Conservation (phyloP, 139 green algal species). For the Haematococcus sp. region DNA sequence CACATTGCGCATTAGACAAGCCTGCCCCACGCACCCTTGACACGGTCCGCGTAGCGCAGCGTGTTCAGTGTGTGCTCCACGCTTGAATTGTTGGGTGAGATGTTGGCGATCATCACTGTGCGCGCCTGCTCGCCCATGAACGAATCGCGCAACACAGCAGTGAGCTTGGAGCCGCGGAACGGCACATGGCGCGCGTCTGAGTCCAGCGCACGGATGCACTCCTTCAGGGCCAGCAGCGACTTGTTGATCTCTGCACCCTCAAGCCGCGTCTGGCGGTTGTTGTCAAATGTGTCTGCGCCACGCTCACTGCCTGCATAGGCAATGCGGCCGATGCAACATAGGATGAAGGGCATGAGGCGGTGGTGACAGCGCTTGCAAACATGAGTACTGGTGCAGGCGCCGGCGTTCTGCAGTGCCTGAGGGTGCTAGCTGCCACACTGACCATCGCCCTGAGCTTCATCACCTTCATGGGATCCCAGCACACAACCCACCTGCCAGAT, state of each 20-base stretch:
- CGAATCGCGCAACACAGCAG: slow-evolving; percentile 69
- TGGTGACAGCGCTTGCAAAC: slow-evolving; percentile 1
- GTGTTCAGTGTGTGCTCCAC: slow-evolving; percentile 99
- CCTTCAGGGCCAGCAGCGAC: slow-evolving; percentile 92
- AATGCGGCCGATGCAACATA: too few species aligned
- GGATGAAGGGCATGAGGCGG: background rate
- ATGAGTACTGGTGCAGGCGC: too few species aligned
- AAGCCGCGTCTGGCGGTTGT: slow-evolving; percentile 82
- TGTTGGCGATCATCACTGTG: slow-evolving; percentile 99
- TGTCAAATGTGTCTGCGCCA: slow-evolving; percentile 96
- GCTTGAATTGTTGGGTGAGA: slow-evolving; percentile 79
- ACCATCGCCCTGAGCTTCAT: too few species aligned
- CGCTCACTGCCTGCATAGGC: slow-evolving; percentile 76
- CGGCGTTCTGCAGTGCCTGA: too few species aligned
- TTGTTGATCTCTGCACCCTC: slow-evolving; percentile 99
- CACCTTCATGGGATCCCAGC: too few species aligned
- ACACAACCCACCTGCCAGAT: slow-evolving; percentile 69
- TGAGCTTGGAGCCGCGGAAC: slow-evolving; percentile 94
- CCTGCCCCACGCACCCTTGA: slow-evolving; percentile 71
- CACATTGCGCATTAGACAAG: background rate
- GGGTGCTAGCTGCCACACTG: too few species aligned
- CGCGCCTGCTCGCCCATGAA: slow-evolving; percentile 77
- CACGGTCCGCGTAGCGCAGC: slow-evolving; percentile 93
- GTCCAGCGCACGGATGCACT: slow-evolving; percentile 55
- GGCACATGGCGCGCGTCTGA: slow-evolving; percentile 78